phyloP scores from a whole-genome alignment of 768 basidiomycete species.

The Tricholoma terreum region DNA sequence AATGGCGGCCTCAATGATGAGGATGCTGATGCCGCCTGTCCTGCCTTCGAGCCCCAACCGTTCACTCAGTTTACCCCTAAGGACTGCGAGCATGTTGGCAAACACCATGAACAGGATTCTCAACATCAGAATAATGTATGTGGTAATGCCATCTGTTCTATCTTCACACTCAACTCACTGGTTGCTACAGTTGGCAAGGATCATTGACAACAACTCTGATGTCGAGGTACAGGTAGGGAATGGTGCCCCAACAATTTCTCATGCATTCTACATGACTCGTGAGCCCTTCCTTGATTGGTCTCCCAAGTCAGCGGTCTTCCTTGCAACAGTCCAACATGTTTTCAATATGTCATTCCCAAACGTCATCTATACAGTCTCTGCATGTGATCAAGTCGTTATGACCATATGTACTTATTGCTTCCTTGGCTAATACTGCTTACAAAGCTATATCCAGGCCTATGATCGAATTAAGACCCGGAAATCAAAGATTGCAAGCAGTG shows the following conservation, averaged over 20 bases:
- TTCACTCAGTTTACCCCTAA: not conserved
- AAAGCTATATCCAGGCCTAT: conserved; percentile 6
- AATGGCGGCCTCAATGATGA: conserved; percentile 20
- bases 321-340: conserved; percentile 6
- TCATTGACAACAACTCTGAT: not conserved
- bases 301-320: conserved; percentile 7
- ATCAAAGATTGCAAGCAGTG: conserved; percentile 8
- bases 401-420: conserved; percentile 2
- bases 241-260: conserved; percentile 13
- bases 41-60: conserved; percentile 1
- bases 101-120: conserved; percentile 1
- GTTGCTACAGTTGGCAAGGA: not conserved
- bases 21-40: conserved; percentile 11
- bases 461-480: conserved; percentile 7
- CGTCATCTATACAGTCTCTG: not conserved
- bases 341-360: conserved; percentile 15
- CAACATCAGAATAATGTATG: not conserved
- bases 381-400: not conserved
- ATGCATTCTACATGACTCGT: conserved; percentile 16
- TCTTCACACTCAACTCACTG: not conserved
- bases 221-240: not conserved
- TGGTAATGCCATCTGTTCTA: not conserved
- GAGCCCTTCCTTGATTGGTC: conserved; percentile 16
- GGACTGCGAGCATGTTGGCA: not conserved
- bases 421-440: not conserved